Percentiles rank a stretch among this genome's conserved stretches.
Evolutionary conservation across 352 stramenopile genomes (phyloP).

Genomic region (Pythium periplocum): DNA sequence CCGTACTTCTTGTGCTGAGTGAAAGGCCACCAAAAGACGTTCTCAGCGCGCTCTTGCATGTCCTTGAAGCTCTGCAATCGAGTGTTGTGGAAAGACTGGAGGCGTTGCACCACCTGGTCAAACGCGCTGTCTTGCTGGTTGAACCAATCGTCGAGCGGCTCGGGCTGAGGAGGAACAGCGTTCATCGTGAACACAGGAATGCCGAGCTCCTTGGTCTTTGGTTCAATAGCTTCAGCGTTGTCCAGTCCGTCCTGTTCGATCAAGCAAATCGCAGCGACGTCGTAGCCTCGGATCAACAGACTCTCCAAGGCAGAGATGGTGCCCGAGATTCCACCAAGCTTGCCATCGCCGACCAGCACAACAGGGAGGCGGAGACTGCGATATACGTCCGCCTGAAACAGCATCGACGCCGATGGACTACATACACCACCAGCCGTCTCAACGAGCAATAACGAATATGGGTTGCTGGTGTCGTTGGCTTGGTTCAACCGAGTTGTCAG

Average conservation of each 20-base stretch:
- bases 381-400: constrained; percentile 94
- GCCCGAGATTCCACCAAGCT: constrained; percentile 93
- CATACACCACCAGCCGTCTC: constrained; percentile 96
- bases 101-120: constrained; percentile 33
- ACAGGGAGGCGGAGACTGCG: constrained; percentile 83
- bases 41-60: constrained; percentile 50
- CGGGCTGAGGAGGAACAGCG: constrained; percentile 63
- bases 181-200: constrained; percentile 76
- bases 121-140: constrained; percentile 39
- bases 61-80: constrained; percentile 49
- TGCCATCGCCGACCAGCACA: constrained; percentile 95
- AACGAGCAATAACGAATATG: constrained; percentile 73
- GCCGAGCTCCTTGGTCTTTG: constrained; percentile 52
- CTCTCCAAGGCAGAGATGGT: constrained; percentile 93
- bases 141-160: constrained; percentile 75
- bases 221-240: constrained; percentile 59
- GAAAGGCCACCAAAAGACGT: constrained; percentile 93
- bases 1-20: constrained; percentile 89
- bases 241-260: constrained; percentile 73
- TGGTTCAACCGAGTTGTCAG: constrained; percentile 53
- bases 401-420: constrained; percentile 80
- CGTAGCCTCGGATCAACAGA: constrained; percentile 89
- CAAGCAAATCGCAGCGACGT: constrained; percentile 79
- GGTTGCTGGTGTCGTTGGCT: constrained; percentile 25
- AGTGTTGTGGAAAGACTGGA: constrained; percentile 49